Evolutionary conservation across 208 protist species (phyloP), one percentile per base, ranked within the genome.

Genomic region (Leishmania guyanensis): DNA sequence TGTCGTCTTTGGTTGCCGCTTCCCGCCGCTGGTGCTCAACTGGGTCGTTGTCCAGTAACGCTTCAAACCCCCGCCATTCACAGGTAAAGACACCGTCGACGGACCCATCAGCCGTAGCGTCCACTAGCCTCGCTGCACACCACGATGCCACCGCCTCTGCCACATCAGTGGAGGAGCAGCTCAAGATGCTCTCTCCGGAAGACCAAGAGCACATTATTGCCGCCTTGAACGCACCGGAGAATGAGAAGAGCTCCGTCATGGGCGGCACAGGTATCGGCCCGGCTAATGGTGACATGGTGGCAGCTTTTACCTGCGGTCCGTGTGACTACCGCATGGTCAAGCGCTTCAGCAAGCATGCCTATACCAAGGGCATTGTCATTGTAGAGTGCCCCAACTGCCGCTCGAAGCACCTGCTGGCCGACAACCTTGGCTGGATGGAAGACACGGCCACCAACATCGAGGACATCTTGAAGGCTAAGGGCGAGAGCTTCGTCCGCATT

Each of bases 331-430:
- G 94, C 75, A 94, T 92, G 87, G 93, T 98, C 82, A 98, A 98
- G 89, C 87, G 87, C 56, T 98, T 98, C 86, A 96, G 88, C 70
- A 97, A 97, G 77, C 90, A 97, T 83, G 88, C 95, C 26, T 98
- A 98, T 86, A 93, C 92, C 29, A 96, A 97, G 46, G 96, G 96
- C 22, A 96, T 98, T 65, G 96, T 98, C 36, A 96, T 98, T 81
- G 91, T 98, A 71, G 84, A 97, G 82, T 98, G 96, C 75, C 90
- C 93, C 36, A 88, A 89, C 73, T 98, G 96, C 86, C 82, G 88
- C 26, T 88, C 91, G 29, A 90, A 92, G 84, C 96, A 98, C 81
- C 87, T 98, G 33, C 81, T 98, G 54, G 96, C 96, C 1, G 96
- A 98, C 84, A 97, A 98, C 86, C 85, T 98, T 51, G 95, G 95